Percentiles rank a stretch among this genome's conserved stretches.
Conservation (phyloP, 495 filamentous ascomycete genomes). For the Amniculicola lignicola region DNA sequence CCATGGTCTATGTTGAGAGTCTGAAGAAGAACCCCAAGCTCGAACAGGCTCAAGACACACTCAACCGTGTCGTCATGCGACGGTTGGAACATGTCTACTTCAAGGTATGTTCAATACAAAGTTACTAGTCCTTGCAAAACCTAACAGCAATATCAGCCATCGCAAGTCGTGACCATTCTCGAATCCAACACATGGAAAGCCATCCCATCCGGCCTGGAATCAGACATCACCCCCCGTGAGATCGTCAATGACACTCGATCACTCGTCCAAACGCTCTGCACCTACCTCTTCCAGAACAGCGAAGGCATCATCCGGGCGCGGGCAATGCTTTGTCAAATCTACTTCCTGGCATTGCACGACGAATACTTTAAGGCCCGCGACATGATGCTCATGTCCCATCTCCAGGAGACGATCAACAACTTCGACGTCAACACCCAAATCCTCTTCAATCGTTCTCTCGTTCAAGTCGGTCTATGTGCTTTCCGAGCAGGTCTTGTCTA, state of each 20-base stretch:
- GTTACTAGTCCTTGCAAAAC: too few species aligned
- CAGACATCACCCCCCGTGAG: constrained; percentile 71
- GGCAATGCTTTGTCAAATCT: constrained; percentile 97
- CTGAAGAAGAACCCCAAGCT: constrained; percentile 67
- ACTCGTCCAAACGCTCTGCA: constrained; percentile 85
- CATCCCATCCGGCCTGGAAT: constrained; percentile 68
- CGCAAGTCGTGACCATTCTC: constrained; percentile 85
- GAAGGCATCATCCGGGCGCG: constrained; percentile 93
- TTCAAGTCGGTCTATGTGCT: constrained; percentile 96
- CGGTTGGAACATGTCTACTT: constrained; percentile 97
- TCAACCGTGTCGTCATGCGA: constrained; percentile 90
- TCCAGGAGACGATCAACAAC: constrained; percentile 90
- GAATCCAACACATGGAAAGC: constrained; percentile 91
- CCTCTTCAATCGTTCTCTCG: constrained; percentile 95
- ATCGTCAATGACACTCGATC: constrained; percentile 60
- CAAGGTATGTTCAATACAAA: constrained; percentile 59
- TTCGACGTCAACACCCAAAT: constrained; percentile 98
- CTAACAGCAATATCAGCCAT: too few species aligned
- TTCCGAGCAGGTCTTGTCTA: constrained; percentile 97
- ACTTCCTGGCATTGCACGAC: constrained; percentile 95
- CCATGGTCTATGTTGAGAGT: constrained; percentile 80
- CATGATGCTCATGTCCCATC: constrained; percentile 99
- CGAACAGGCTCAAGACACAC: constrained; percentile 70
- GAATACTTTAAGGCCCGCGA: constrained; percentile 96
- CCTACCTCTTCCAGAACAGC: constrained; percentile 88